These are phyloP conservation scores for Coleophoma eucalyptorum DNA, from an alignment of 2,329 filamentous ascomycete species.

Conservation along the genomic window DNA sequence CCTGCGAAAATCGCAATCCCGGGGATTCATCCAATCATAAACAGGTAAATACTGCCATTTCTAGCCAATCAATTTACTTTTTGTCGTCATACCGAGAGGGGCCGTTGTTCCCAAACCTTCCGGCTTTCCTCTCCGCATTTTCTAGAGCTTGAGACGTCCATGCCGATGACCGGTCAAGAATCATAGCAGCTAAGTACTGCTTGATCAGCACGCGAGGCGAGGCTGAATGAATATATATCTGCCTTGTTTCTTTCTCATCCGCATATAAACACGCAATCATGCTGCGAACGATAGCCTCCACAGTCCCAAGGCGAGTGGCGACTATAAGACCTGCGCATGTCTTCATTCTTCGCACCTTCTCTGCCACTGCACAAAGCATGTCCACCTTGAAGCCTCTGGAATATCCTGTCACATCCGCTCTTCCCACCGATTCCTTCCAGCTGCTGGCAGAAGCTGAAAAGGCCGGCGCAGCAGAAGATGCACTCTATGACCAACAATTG, in stretches of 20 bases:
- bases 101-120: background rate
- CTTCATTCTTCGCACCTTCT: constrained; percentile 13
- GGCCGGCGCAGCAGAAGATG: constrained; percentile 76
- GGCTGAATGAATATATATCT: constrained; percentile 5
- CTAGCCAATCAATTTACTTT: background rate
- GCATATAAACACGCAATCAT: constrained; percentile 8
- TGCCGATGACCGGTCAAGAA: background rate
- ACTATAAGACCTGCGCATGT: constrained; percentile 11
- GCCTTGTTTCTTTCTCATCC: background rate
- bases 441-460: constrained; percentile 76
- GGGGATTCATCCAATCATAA: background rate
- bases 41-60: background rate
- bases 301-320: constrained; percentile 18
- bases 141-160: background rate
- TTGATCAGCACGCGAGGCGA: constrained; percentile 7
- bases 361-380: constrained; percentile 20
- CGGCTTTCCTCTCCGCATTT: background rate
- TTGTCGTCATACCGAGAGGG: background rate
- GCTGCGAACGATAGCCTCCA: constrained; percentile 23
- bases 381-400: constrained; percentile 16
- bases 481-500: constrained; percentile 78
- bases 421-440: constrained; percentile 73
- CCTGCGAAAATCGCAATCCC: background rate
- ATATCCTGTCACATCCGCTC: constrained; percentile 20
- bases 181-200: background rate